These are phyloP conservation scores for Chrysosporium queenslandicum DNA, from an alignment of 2,329 filamentous ascomycete genomes.

Conservation along the genomic window DNA sequence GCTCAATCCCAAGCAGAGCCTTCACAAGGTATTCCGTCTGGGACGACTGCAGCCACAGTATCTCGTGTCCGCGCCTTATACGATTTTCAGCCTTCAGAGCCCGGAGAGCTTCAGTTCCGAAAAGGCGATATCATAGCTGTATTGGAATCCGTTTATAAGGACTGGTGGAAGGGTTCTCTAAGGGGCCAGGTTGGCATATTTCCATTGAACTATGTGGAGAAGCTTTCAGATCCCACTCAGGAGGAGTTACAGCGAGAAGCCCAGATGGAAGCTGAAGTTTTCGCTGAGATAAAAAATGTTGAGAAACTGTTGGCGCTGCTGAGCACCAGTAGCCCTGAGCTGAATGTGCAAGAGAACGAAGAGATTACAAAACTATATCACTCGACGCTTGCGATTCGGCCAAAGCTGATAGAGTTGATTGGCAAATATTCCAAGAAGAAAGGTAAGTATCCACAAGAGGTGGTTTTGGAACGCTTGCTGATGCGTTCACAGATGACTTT, in stretches of 20 bases:
- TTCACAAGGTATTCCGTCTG: slow-evolving; percentile 53
- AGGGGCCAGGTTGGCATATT: slow-evolving; percentile 96
- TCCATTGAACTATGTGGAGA: slow-evolving; percentile 97
- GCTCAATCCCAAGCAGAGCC: slow-evolving; percentile 29
- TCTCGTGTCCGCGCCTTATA: slow-evolving; percentile 87
- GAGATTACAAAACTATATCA: slow-evolving; percentile 90
- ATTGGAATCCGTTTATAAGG: slow-evolving; percentile 94
- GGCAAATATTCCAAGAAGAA: slow-evolving; percentile 99
- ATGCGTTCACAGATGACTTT: slow-evolving; percentile 64
- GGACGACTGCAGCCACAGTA: slow-evolving; percentile 91
- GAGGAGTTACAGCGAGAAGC: slow-evolving; percentile 93
- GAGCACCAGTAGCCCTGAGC: slow-evolving; percentile 71
- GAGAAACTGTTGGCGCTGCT: slow-evolving; percentile 77
- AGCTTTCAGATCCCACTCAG: slow-evolving; percentile 83
- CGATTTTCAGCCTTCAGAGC: slow-evolving; percentile 88
- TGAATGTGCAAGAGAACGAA: slow-evolving; percentile 85
- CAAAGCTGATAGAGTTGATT: slow-evolving; percentile 94
- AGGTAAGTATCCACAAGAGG: slow-evolving; percentile 45
- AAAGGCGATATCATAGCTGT: slow-evolving; percentile 97
- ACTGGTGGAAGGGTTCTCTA: slow-evolving; percentile 97
- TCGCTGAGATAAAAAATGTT: slow-evolving; percentile 66
- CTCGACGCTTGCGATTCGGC: slow-evolving; percentile 83
- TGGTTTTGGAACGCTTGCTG: background rate
- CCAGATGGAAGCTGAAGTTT: slow-evolving; percentile 80
- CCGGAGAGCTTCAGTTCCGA: slow-evolving; percentile 88